Percentiles rank a stretch among this genome's conserved stretches.
These are phyloP conservation scores for Hippophae rhamnoides DNA, from an alignment of 306 rosid genomes.

Conservation along the genomic window DNA sequence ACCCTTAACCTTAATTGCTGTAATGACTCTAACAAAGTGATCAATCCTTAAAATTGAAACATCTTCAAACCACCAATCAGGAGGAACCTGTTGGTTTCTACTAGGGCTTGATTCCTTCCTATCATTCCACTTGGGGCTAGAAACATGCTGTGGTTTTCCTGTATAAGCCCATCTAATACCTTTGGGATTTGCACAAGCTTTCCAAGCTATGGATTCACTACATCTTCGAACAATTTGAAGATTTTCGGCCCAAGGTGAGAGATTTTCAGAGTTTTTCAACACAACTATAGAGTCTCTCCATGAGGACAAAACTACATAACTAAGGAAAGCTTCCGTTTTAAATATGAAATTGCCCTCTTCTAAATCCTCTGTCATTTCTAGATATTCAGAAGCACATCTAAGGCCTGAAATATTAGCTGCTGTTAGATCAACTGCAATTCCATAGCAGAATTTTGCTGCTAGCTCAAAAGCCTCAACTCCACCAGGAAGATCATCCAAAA, in stretches of 20 bases:
- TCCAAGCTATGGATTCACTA: slow-evolving; percentile 98
- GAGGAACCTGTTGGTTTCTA: slow-evolving; percentile 67
- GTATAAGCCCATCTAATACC: slow-evolving; percentile 95
- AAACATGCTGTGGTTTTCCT: slow-evolving; percentile 46
- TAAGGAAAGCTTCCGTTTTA: slow-evolving; percentile 94
- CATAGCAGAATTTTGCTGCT: slow-evolving; percentile 89
- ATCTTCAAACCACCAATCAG: slow-evolving; percentile 99
- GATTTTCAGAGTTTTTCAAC: slow-evolving; percentile 86
- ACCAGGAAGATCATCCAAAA: slow-evolving; percentile 80
- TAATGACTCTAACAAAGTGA: slow-evolving; percentile 85
- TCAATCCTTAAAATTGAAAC: slow-evolving; percentile 83
- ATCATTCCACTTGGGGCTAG: slow-evolving; percentile 80
- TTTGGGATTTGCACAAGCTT: slow-evolving; percentile 96
- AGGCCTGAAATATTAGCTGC: slow-evolving; percentile 93
- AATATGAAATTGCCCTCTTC: slow-evolving; percentile 96
- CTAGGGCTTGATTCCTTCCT: slow-evolving; percentile 78
- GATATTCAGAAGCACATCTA: slow-evolving; percentile 88
- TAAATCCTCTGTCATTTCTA: slow-evolving; percentile 94
- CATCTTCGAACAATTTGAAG: slow-evolving; percentile 89
- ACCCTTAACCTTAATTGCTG: slow-evolving; percentile 92
- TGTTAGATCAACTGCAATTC: slow-evolving; percentile 83
- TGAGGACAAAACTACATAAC: slow-evolving; percentile 90
- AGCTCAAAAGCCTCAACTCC: slow-evolving; percentile 83
- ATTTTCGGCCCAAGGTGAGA: slow-evolving; percentile 93
- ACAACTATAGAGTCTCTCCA: slow-evolving; percentile 95